Evolutionary conservation across 2,329 filamentous ascomycete genomes (phyloP), one percentile per base, ranked within the genome.

Genomic region (Beauveria caledonica): DNA sequence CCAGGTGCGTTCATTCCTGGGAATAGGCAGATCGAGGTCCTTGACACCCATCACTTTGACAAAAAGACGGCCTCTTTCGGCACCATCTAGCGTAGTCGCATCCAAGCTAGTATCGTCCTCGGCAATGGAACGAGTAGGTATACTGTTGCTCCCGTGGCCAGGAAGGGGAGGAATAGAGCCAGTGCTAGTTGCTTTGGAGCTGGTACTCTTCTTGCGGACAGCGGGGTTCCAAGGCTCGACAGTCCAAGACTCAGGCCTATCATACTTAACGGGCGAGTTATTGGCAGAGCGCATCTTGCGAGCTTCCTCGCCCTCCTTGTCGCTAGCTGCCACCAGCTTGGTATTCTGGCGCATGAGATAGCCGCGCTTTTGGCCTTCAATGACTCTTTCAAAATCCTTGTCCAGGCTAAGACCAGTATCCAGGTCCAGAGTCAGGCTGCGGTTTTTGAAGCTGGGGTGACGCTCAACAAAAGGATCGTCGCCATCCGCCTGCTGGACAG

Each of bases 11-110:
- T 97, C 92, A 69, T 89, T 93, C 76, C 87, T 89, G 36, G 94
- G 92, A 60, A 99, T 78, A 23, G 94, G 93, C 48, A 97, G 79
- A 69, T 97, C 92, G 42, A 99, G 81, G 68, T 97, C 92, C 73
- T 97, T 97, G 64, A 97, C 92, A 49, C 93, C 92, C 73, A 97
- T 88, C n/a, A 99, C 94, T 78, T 99, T 99, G 66, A 99, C 92
- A 68, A 99, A 99, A 1, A 99, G 81, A 63, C 94, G 82, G 10
- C 94, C 94, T 66, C 94, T 82, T 74, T 99, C 94, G 62, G 87
- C 87, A 58, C 86, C 90, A 62, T 97, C 92, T 59, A 90, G 88
- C 10, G 83, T 82, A 5, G 78, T 75, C 46, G 78, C 72, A 61
- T 88, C 81, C 5, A 79, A 76, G 27, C 77, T 73, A 21, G 79